Conservation (phyloP, 768 basidiomycete genomes). For the Punctularia strigosozonata region DNA sequence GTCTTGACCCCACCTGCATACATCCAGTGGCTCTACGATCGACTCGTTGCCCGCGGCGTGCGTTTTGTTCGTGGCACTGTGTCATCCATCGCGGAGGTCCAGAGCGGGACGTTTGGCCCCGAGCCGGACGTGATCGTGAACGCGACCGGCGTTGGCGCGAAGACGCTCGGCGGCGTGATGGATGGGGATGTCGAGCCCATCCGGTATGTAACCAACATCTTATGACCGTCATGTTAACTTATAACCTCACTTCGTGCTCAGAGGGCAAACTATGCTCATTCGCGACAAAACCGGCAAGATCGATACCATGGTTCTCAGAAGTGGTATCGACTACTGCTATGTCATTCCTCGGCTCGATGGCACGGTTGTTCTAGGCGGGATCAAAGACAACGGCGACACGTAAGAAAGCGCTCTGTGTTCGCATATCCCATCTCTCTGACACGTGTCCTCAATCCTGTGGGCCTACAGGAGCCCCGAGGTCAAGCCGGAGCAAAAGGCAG, state of each 20-base stretch:
- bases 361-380: background rate
- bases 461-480: background rate
- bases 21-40: background rate
- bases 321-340: background rate
- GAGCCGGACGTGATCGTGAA: background rate
- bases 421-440: background rate
- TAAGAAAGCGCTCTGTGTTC: background rate
- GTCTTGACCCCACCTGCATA: background rate
- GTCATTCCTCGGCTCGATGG: background rate
- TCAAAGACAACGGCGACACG: background rate
- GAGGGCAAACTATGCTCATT: background rate
- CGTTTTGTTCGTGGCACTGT: background rate
- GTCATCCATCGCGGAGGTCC: background rate
- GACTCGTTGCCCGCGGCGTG: background rate
- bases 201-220: too few species aligned
- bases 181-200: background rate
- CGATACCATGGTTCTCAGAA: background rate
- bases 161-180: background rate
- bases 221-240: too few species aligned
- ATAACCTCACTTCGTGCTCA: too few species aligned
- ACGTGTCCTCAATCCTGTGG: background rate
- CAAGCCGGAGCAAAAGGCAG: background rate
- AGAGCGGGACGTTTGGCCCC: background rate
- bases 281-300: background rate
- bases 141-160: background rate